Conservation (phyloP, 352 stramenopile genomes). For the Phytophthora cryptogea region DNA sequence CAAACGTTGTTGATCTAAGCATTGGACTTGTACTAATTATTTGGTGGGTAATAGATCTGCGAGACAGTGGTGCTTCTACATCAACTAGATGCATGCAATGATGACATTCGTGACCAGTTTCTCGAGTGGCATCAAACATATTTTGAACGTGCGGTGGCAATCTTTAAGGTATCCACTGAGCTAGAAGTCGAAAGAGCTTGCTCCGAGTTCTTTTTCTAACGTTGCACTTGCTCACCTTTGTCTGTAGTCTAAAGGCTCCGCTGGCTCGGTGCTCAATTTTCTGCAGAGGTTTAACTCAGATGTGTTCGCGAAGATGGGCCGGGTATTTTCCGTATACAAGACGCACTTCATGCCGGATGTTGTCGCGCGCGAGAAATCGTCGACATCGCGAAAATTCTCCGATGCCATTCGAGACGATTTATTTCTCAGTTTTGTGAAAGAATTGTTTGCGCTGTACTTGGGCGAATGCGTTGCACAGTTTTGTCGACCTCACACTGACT, state of each 20-base stretch:
- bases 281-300: slow-evolving; percentile 58
- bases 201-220: background rate
- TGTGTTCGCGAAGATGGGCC: slow-evolving; percentile 52
- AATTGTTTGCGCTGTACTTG: slow-evolving; percentile 67
- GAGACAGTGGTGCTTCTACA: slow-evolving; percentile 64
- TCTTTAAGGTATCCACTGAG: slow-evolving; percentile 46
- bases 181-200: background rate
- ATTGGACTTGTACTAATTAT: background rate
- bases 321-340: slow-evolving; percentile 72
- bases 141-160: slow-evolving; percentile 58
- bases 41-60: slow-evolving; percentile 44
- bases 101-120: slow-evolving; percentile 85
- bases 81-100: slow-evolving; percentile 68
- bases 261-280: slow-evolving; percentile 60
- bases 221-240: background rate
- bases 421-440: slow-evolving; percentile 73
- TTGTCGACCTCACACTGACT: slow-evolving; percentile 54
- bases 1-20: background rate
- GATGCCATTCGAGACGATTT: slow-evolving; percentile 60
- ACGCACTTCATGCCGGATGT: slow-evolving; percentile 65
- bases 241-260: slow-evolving; percentile 27
- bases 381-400: slow-evolving; percentile 41
- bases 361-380: slow-evolving; percentile 42
- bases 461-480: slow-evolving; percentile 58
- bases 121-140: slow-evolving; percentile 82